phyloP scores from a whole-genome alignment of 345 rosid species.

The Limnanthes douglasii region DNA sequence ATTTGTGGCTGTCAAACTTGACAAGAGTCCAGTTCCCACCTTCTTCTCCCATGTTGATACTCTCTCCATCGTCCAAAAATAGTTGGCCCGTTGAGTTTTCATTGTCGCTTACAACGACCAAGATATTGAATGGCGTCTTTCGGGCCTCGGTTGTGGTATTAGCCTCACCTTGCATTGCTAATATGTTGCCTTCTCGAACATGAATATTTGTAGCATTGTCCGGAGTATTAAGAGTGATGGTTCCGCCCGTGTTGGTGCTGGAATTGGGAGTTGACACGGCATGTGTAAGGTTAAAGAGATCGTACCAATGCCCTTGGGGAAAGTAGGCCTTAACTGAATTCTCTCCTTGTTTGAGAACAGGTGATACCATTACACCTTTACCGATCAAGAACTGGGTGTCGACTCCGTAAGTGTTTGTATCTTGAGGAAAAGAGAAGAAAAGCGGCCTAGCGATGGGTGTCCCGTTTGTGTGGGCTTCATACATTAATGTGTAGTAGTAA shows the following conservation, averaged over 20 bases:
- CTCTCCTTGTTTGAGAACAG: conserved; percentile 23
- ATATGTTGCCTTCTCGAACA: conserved; percentile 16
- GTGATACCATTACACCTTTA: conserved; percentile 45
- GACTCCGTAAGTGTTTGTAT: conserved; percentile 32
- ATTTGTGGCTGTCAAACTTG: conserved; percentile 17
- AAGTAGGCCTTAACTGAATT: conserved; percentile 35
- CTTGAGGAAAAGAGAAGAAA: conserved; percentile 57
- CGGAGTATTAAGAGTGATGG: conserved; percentile 31
- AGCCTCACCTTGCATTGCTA: conserved; percentile 64
- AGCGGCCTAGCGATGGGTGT: conserved; percentile 64
- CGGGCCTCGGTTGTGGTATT: conserved; percentile 43
- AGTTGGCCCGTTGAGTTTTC: conserved; percentile 35
- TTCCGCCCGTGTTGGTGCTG: conserved; percentile 18
- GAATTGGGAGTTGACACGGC: too few relatives aligned
- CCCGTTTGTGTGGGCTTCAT: conserved; percentile 38
- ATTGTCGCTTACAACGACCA: conserved; percentile 24
- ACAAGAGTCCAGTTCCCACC: conserved; percentile 42
- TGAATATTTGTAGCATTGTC: conserved; percentile 45
- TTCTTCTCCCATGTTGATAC: conserved; percentile 32
- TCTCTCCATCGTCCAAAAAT: conserved; percentile 55
- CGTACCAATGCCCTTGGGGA: conserved; percentile 61
- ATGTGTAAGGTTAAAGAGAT: conserved; percentile 42
- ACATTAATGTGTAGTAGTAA: conserved; percentile 53
- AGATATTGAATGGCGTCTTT: conserved; percentile 28
- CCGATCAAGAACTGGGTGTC: conserved; percentile 42